Evolutionary conservation across 2,329 filamentous ascomycete genomes (phyloP), one percentile per base, ranked within the genome.

Genomic region (Pestalotiopsis sp.): DNA sequence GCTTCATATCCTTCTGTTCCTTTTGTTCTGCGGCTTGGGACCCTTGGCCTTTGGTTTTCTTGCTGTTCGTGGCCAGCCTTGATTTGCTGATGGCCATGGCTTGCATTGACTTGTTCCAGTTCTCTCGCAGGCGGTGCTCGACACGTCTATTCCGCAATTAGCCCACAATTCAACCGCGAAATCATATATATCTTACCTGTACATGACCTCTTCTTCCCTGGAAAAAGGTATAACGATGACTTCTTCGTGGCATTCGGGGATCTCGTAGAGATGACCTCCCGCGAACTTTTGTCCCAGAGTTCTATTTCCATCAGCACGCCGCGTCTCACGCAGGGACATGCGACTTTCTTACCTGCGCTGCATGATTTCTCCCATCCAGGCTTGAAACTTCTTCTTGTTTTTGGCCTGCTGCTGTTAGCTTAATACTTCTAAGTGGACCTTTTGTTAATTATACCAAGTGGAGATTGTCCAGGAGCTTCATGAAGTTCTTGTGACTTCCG

Each of bases 151-250:
- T 17, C 6, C 12, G n/a, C 6, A 17, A 6, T 49, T 49, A 49
- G 41, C 41, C 41, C 7, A 49, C 14, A 17, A 14, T 17, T 49
- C 14, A 49, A 17, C 14, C 14, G 14, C 14, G 9, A 45, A 45
- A 12, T 14, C 20, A 6, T 49, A 4, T 17, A 38, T 4, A 57
- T 41, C 52, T 6, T 58, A 68, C 66, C 66, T 68, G 36, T 68
- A 68, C 1, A 68, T 63, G 45, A 64, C 13, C 17, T 23, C 23
- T 17, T 68, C 66, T 36, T 68, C 60, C 3, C 45, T n/a, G 2
- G 66, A 40, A 13, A 49, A 57, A 13, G 14, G 4, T 4, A 68
- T 56, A 5, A 6, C 1, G n/a, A 31, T 31, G 25, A 27, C 66
- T 60, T 56, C 13, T 38, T 20, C 25, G 25, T 64, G 0, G 59